Evolutionary conservation across 2,329 filamentous ascomycete genomes (phyloP).

Genomic region (Penicillium aurantiogriseum): DNA sequence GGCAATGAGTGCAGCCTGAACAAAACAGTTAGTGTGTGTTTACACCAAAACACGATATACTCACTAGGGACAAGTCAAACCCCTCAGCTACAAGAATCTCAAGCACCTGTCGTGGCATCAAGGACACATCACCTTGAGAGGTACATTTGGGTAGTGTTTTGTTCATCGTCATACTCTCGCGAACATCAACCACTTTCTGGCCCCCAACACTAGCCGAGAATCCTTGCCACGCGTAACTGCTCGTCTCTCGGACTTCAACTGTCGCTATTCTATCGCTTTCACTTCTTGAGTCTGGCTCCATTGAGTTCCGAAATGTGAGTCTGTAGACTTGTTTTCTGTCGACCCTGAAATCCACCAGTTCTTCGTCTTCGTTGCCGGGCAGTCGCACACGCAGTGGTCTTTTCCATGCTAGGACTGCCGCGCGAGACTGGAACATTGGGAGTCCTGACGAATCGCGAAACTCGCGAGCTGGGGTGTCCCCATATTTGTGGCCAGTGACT

Average conservation of each 20-base stretch:
- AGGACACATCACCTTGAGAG: neutral
- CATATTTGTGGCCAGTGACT: too few relatives aligned
- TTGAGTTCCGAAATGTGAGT: constrained; percentile 28
- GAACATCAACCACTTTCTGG: constrained; percentile 14
- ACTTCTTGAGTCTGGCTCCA: constrained; percentile 15
- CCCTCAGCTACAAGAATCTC: constrained; percentile 14
- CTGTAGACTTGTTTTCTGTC: constrained; percentile 2
- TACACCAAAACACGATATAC: neutral
- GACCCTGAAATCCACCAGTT: constrained; percentile 15
- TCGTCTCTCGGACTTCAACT: constrained; percentile 9
- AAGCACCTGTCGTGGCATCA: constrained; percentile 5
- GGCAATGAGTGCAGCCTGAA: constrained; percentile 2
- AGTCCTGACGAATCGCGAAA: too few relatives aligned
- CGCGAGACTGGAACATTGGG: too few relatives aligned
- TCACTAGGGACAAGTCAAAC: constrained; percentile 15
- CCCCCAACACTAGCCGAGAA: constrained; percentile 5
- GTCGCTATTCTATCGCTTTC: constrained; percentile 20
- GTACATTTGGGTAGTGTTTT: neutral
- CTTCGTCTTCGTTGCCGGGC: constrained; percentile 20
- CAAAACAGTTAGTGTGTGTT: neutral
- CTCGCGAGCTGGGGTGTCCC: too few relatives aligned
- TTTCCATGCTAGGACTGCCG: too few relatives aligned
- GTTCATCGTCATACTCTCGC: constrained; percentile 15
- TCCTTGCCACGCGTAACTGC: neutral
- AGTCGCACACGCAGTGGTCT: constrained; percentile 14